A percentile compares a stretch with the other conserved stretches of the same genome.
phyloP scores from a whole-genome alignment of 768 basidiomycete species.

The Naematelia encephala region DNA sequence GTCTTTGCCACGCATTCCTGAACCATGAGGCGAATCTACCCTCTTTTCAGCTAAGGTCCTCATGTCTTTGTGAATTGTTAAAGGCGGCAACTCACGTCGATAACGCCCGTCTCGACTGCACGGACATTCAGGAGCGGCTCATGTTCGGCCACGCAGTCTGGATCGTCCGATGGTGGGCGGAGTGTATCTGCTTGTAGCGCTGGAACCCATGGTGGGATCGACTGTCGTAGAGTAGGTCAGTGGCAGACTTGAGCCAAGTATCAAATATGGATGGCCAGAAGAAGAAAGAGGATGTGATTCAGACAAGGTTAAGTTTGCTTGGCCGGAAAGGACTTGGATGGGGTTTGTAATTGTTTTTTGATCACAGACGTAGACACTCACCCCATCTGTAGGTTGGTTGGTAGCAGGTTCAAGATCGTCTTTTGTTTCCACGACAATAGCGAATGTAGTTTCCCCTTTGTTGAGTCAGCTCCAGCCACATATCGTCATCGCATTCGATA shows the following conservation, averaged over 20 bases:
- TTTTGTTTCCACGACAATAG: slow-evolving; percentile 74
- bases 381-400: slow-evolving; percentile 30
- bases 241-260: too few species aligned
- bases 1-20: slow-evolving; percentile 45
- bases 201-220: slow-evolving; percentile 42
- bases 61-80: too few species aligned
- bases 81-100: slow-evolving; percentile 38
- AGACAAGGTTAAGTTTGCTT: too few species aligned
- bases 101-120: slow-evolving; percentile 48
- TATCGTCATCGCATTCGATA: slow-evolving; percentile 67
- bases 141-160: slow-evolving; percentile 24
- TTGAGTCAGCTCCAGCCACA: slow-evolving; percentile 68
- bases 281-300: too few species aligned
- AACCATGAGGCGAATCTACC: slow-evolving; percentile 46
- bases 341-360: too few species aligned
- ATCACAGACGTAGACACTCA: too few species aligned
- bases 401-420: slow-evolving; percentile 54
- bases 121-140: slow-evolving; percentile 44
- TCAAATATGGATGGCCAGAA: too few species aligned
- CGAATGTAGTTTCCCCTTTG: slow-evolving; percentile 69
- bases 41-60: background rate
- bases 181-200: slow-evolving; percentile 37
- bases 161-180: slow-evolving; percentile 23
- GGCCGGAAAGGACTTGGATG: too few species aligned
- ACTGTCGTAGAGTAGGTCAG: too few species aligned